Base-by-base conservation (phyloP, 768 basidiomycete species). In the Kwoniella mangroviensis region DNA sequence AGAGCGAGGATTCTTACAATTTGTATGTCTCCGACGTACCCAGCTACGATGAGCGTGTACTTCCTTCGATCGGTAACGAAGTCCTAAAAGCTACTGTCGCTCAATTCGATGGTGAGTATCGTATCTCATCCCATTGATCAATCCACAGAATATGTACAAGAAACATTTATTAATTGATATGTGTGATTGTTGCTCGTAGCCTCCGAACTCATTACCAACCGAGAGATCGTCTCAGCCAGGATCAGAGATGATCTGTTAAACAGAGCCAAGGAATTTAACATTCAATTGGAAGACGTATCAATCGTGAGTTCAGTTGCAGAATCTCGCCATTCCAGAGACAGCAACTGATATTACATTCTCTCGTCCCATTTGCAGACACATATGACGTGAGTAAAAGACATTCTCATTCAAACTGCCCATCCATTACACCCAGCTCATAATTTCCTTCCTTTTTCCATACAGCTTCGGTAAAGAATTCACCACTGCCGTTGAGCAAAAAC, bases 21-120 rank as follows among this genome's bases (percentile, higher is more conserved):
- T 28, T 28, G 26, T 28, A 28, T 28, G 26, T 28, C 26, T 28
- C 26, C 26, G 26, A 28, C 4, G 26, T 2, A 28, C 26, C 26
- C 40, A 80, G 79, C 83, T 99, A 98, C 82, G 97, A 98, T 84
- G 97, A 99, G 86, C 89, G 97, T 52, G 77, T 79, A 54, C 72
- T 80, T 19, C 97, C 97, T 17, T 83, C 82, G 26, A 82, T 82
- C 75, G 94, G 96, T 65, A 96, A 96, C 82, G 96, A 99, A 85
- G 96, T 99, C 13, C 81, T 99, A 73, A 99, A 99, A 85, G 92
- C 91, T 73, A 98, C 97, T 69, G 97, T 99, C 0, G 97, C 97
- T 4, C 96, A 98, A 81, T 98, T 98, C 75, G 96, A 99, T 83
- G 97, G 77, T 79, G 52, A 52, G 77, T 69, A 34, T 7, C 43